These are phyloP conservation scores for Rutstroemia sp. DNA, from an alignment of 2,329 filamentous ascomycete species.

Conservation along the genomic window DNA sequence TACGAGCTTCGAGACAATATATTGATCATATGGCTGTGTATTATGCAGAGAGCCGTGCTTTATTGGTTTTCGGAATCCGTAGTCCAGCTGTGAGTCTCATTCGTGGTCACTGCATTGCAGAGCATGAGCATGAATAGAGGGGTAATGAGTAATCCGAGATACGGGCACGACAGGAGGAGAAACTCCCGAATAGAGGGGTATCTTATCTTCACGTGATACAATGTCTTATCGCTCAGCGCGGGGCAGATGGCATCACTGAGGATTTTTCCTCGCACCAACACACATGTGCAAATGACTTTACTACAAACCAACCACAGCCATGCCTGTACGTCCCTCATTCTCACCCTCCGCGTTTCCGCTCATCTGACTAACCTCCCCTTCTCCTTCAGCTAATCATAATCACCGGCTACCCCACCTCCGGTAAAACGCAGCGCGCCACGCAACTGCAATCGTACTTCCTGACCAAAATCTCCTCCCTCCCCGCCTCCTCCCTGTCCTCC, in stretches of 20 bases:
- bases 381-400: conserved; percentile 55
- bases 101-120: no score
- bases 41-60: no score
- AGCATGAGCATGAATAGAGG: no score
- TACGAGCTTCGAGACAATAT: no score
- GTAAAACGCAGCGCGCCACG: conserved; percentile 57
- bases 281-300: not conserved
- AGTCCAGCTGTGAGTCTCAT: no score
- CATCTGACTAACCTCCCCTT: not conserved
- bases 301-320: not conserved
- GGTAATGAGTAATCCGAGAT: no score
- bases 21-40: no score
- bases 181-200: no score
- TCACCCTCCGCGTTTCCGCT: not conserved
- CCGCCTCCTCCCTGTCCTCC: conserved; percentile 27
- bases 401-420: conserved; percentile 59
- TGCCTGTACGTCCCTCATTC: not conserved
- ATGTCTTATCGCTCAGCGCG: not conserved
- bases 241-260: not conserved
- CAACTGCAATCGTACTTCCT: conserved; percentile 61
- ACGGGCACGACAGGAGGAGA: no score
- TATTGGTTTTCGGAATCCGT: no score
- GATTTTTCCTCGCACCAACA: not conserved
- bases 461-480: conserved; percentile 37
- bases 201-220: not conserved